Conservation (phyloP, 2,329 filamentous ascomycete genomes). For the Dactylellina drechsleri region DNA sequence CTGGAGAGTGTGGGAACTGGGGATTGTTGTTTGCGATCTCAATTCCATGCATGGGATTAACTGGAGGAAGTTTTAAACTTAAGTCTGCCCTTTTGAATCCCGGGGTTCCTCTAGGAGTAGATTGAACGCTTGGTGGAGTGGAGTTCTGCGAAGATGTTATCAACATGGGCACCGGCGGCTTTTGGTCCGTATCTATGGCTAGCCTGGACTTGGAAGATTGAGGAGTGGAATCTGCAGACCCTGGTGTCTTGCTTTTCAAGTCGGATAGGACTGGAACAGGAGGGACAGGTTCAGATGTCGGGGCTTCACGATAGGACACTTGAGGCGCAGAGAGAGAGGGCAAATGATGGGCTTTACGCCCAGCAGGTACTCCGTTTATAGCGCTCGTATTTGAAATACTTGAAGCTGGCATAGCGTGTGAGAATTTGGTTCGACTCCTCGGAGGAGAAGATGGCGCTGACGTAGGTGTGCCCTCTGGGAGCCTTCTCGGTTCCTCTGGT, state of each 20-base stretch:
- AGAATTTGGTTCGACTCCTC: conserved; percentile 36
- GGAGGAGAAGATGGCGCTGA: conserved; percentile 53
- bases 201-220: conserved; percentile 34
- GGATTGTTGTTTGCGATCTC: conserved; percentile 41
- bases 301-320: conserved; percentile 44
- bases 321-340: conserved; percentile 42
- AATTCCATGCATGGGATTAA: conserved; percentile 43
- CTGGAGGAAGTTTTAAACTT: conserved; percentile 43
- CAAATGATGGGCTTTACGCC: conserved; percentile 45
- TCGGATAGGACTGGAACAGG: conserved; percentile 45
- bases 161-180: conserved; percentile 37
- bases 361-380: conserved; percentile 30
- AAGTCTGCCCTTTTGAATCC: conserved; percentile 50
- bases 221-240: conserved; percentile 43
- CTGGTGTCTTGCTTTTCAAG: conserved; percentile 22
- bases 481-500: conserved; percentile 38
- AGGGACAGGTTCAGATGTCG: conserved; percentile 45
- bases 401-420: conserved; percentile 42
- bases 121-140: conserved; percentile 35
- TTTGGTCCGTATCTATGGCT: conserved; percentile 37
- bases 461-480: conserved; percentile 26
- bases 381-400: conserved; percentile 46
- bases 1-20: conserved; percentile 47
- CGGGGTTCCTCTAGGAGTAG: conserved; percentile 43
- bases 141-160: conserved; percentile 26